Evolutionary conservation across 2,329 filamentous ascomycete species (phyloP), one percentile per base, ranked within the genome.

Genomic region (Cercospora sp.): DNA sequence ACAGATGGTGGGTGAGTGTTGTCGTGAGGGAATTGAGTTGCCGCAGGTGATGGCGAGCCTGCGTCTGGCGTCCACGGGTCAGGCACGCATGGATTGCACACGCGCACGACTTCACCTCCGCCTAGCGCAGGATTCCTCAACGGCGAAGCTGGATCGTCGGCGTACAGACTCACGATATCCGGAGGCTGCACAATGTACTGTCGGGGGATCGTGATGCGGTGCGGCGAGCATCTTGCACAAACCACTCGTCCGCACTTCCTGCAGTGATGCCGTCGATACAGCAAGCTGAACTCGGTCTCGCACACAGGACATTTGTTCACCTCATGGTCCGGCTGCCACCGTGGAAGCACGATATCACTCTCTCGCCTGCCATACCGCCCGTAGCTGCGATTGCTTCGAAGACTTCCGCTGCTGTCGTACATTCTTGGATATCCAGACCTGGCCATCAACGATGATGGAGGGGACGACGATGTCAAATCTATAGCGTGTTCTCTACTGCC

Each of bases 191-290:
- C 93, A 72, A 98, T 97, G 78, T 92, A 98, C 77, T 95, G 92
- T 72, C 94, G 87, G 0, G 94, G 94, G 70, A 98, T 97, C 3
- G 92, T 96, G 77, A 98, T 98, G 69, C 93, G 88, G 79, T 98
- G 94, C 3, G 94, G 94, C 2, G 94, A 97, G 81, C 94, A 98
- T 20, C 88, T 85, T 67, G 90, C 89, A 80, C 94, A 98, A 26
- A 98, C 94, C 8, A 98, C 94, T 69, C 93, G 86, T 57, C 94
- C 94, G 77, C 94, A 98, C 86, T 97, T 97, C 73, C 94, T 88
- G 84, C 94, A 98, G 78, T 98, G 94, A 81, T 98, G 94, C 77
- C 96, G 96, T 70, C 94, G 86, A 76, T 92, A 89, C 81, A 93
- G 92, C 73, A 96, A 90, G 77, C 87, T 91, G 77, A 98, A 98